Base-by-base conservation (phyloP, 2,329 filamentous ascomycete genomes). In the Fusarium lateritium region DNA sequence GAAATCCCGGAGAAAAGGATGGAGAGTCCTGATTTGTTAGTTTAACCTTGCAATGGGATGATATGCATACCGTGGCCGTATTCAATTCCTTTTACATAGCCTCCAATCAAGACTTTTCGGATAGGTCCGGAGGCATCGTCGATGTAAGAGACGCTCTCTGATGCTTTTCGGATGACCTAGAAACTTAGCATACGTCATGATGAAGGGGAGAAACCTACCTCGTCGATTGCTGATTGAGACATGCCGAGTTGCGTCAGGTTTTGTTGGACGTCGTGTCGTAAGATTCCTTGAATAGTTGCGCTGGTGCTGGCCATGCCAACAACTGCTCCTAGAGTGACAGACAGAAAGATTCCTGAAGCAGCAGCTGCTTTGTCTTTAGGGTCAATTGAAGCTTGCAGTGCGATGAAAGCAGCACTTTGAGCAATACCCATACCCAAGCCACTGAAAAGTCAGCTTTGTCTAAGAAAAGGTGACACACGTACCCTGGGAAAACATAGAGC, bases 401-500 rank as follows among this genome's bases (percentile, higher is more conserved):
- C 77, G 55, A 84, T 79, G 58, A 84, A 83, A 0, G 82, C 73
- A 5, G 80, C 80, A 26, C 78, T 80, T 24, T 80, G 77, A 1
- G 78, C 78, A 9, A 83, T 76, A 3, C 82, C 82, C 0, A 76
- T 79, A 19, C 81, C 81, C 28, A 83, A 75, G 6, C 82, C 82
- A 36, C 68, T 71, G 13, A 8, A 17, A 10, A 21, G 22, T 47
- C 14, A 43, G 58, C 22, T 15, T 49, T n/a, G 39, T 14, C 40
- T 21, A 1, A 2, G 33, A n/a, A n/a, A 5, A 11, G 15, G 2
- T 22, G 14, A 19, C 11, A 3, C 1, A 46, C 66, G 13, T 61
- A 72, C 62, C 73, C 72, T 26, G 88, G 88, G 7, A 89, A 78
- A 24, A 91, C 89, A 60, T 89, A 88, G 0, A 91, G 73, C 0